Conservation (phyloP, 257 asterid genomes). For the Solanum dulcamara region DNA sequence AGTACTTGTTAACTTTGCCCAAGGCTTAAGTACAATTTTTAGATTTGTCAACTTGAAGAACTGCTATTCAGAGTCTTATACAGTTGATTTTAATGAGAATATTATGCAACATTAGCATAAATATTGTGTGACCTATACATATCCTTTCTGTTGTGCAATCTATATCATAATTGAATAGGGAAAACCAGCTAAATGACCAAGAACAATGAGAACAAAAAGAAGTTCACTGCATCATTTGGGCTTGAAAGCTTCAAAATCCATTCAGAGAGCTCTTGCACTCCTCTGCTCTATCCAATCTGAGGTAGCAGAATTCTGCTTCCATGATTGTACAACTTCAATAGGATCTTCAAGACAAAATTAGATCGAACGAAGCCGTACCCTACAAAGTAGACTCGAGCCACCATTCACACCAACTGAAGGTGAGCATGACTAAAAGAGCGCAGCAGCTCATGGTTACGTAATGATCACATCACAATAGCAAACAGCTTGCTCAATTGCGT, state of each 20-base stretch:
- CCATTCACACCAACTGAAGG: neutral
- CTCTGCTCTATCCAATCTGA: neutral
- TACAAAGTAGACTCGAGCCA: neutral
- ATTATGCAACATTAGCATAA: neutral
- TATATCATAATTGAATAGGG: neutral
- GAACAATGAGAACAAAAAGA: neutral
- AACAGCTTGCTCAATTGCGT: neutral
- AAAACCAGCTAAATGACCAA: neutral
- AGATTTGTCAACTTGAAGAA: neutral
- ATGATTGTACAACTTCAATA: neutral
- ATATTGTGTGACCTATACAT: neutral
- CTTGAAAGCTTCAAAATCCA: neutral
- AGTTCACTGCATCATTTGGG: neutral
- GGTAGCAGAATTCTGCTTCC: neutral
- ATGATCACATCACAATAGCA: neutral
- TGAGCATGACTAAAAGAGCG: neutral
- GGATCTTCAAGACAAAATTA: neutral
- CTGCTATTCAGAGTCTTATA: neutral
- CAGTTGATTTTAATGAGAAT: neutral
- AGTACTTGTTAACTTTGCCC: neutral
- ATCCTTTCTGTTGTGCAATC: neutral
- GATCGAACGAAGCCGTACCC: neutral
- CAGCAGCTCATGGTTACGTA: neutral
- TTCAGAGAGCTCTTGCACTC: neutral
- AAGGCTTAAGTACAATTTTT: neutral